Conservation (phyloP, 169 alveolate genomes). For the Plasmodium yoelii region DNA sequence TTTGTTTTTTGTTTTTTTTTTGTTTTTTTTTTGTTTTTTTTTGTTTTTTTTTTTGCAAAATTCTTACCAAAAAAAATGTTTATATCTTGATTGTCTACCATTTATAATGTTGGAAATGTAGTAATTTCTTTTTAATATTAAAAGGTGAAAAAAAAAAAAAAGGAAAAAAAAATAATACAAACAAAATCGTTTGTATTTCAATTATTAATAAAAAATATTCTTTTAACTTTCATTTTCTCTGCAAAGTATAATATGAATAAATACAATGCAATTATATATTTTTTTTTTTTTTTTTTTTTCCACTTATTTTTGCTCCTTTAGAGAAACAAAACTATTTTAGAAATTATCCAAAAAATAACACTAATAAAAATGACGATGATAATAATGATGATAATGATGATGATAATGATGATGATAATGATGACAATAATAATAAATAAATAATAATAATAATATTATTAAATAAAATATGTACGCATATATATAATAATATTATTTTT, state of each 20-base stretch:
- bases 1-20: too few relatives aligned
- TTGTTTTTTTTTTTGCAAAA: background rate
- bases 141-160: background rate
- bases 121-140: background rate
- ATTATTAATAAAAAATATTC: background rate
- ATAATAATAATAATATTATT: too few relatives aligned
- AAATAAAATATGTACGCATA: too few relatives aligned
- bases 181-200: background rate
- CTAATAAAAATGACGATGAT: too few relatives aligned
- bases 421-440: too few relatives aligned
- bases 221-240: background rate
- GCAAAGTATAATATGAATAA: too few relatives aligned
- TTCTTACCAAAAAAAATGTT: slow-evolving; percentile 40
- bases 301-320: background rate
- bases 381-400: too few relatives aligned
- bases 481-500: too few relatives aligned
- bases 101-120: background rate
- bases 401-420: too few relatives aligned
- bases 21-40: too few relatives aligned
- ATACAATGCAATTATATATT: background rate
- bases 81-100: slow-evolving; percentile 15
- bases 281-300: background rate
- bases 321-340: background rate
- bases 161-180: background rate
- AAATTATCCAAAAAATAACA: too few relatives aligned